Base-by-base conservation (phyloP, 1,284 basidiomycete species). In the Clitocybe nebularis region DNA sequence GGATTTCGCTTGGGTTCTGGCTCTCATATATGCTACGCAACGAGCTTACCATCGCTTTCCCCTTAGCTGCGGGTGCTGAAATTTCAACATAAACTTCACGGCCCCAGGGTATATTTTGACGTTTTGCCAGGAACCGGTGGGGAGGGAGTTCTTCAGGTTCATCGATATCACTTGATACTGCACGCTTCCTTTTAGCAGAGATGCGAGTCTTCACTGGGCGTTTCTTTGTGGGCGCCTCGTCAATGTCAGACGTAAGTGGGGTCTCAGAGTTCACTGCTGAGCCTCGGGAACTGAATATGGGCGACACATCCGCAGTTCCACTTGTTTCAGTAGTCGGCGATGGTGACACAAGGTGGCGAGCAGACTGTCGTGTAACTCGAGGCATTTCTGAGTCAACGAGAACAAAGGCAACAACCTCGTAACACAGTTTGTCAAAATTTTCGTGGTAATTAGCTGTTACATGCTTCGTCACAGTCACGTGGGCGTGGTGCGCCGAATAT, bases 1-100 rank as follows among this genome's bases (percentile, higher is more conserved):
- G n/a, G n/a, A n/a, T n/a, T n/a, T n/a, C n/a, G n/a, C n/a, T n/a
- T n/a, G n/a, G 25, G 35, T 37, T 47, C 26, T 29, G 29, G n/a
- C 26, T n/a, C 14, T 20, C 22, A 26, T 9, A 34, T 37, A n/a
- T 34, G 36, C 33, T 16, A 6, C 25, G 23, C 36, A 14, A 38
- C 50, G 67, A 74, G 68, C 69, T 67, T 55, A 57, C 54, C 51
- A 64, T 67, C 9, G 43, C 55, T 44, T 57, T 51, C 37, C 45
- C 48, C 38, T 54, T 54, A 23, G 35, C 28, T 21, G 35, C 13
- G 24, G 39, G 52, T 20, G 45, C 11, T 22, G 59, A 56, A 30
- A 78, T 61, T 52, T 75, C 72, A 43, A 80, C 71, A 54, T 68
- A 81, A 20, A 66, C 69, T 44, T 57, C n/a, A n/a, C n/a, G n/a